A percentile compares a stretch with the other conserved stretches of the same genome.
These are phyloP conservation scores for Porcisia hertigi DNA, from an alignment of 208 protist species.

Conservation along the genomic window DNA sequence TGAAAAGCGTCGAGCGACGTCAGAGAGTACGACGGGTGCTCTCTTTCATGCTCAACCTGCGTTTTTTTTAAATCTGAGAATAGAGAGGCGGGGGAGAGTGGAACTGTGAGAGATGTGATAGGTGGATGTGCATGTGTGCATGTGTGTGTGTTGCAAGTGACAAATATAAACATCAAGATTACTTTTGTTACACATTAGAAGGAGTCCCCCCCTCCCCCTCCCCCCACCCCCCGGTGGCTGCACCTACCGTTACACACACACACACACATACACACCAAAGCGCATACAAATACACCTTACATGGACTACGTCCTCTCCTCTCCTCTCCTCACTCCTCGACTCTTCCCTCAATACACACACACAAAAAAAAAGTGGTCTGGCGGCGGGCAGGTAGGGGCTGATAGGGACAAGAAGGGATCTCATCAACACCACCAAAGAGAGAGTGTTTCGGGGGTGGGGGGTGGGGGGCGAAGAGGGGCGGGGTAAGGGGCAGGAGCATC, in stretches of 20 bases:
- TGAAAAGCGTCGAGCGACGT: not conserved
- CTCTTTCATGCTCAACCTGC: not conserved
- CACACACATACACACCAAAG: not conserved
- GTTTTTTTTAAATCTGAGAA: not conserved
- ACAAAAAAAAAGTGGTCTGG: not conserved
- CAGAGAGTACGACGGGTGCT: not conserved
- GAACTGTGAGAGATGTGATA: not conserved
- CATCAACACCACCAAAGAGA: not conserved
- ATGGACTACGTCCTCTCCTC: not conserved
- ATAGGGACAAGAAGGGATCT: not conserved
- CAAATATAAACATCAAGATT: not conserved
- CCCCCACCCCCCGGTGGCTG: not conserved
- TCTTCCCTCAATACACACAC: not conserved
- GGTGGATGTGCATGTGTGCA: not conserved
- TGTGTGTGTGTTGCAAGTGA: not conserved
- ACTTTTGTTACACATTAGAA: not conserved
- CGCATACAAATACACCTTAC: not conserved
- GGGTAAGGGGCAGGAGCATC: conserved; percentile 11
- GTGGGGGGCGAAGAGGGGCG: not conserved
- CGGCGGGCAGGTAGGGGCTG: not conserved
- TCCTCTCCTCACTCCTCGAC: not conserved
- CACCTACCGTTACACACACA: not conserved
- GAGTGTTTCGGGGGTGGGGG: not conserved
- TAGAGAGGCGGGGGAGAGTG: not conserved
- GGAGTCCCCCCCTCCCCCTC: not conserved